Evolutionary conservation across 2,329 filamentous ascomycete genomes (phyloP).

Genomic region (Aspergillus versicolor): DNA sequence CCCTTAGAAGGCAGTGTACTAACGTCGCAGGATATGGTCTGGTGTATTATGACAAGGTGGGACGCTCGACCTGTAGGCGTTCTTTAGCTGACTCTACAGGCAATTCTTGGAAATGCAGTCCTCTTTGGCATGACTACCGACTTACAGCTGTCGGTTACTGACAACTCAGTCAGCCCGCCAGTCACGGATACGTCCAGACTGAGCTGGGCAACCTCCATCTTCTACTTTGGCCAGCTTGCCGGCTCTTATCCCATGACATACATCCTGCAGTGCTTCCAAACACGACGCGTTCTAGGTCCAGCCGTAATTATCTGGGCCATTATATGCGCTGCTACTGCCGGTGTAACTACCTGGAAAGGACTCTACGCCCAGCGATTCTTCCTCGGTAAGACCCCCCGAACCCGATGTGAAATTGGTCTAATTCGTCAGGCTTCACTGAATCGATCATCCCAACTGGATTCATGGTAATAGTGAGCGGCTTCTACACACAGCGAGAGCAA

Average conservation of each 20-base stretch:
- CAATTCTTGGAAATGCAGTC: constrained; percentile 70
- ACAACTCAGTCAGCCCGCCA: constrained; percentile 52
- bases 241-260: constrained; percentile 74
- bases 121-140: constrained; percentile 76
- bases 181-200: constrained; percentile 66
- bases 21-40: constrained; percentile 53
- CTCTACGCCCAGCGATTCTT: constrained; percentile 68
- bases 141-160: constrained; percentile 58
- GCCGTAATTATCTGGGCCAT: constrained; percentile 60
- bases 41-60: constrained; percentile 68
- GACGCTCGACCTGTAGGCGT: neutral
- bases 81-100: constrained; percentile 30
- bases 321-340: constrained; percentile 68
- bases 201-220: constrained; percentile 74
- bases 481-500: constrained; percentile 67
- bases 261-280: constrained; percentile 65
- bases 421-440: constrained; percentile 53
- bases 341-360: constrained; percentile 62
- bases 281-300: constrained; percentile 62
- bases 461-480: constrained; percentile 62
- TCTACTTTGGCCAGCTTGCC: constrained; percentile 77
- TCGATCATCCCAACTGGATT: constrained; percentile 65
- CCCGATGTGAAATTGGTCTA: neutral
- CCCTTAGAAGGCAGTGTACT: neutral
- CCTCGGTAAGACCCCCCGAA: constrained; percentile 35